phyloP scores from a whole-genome alignment of 2,329 filamentous ascomycete species.

The Claviceps lovelessii region DNA sequence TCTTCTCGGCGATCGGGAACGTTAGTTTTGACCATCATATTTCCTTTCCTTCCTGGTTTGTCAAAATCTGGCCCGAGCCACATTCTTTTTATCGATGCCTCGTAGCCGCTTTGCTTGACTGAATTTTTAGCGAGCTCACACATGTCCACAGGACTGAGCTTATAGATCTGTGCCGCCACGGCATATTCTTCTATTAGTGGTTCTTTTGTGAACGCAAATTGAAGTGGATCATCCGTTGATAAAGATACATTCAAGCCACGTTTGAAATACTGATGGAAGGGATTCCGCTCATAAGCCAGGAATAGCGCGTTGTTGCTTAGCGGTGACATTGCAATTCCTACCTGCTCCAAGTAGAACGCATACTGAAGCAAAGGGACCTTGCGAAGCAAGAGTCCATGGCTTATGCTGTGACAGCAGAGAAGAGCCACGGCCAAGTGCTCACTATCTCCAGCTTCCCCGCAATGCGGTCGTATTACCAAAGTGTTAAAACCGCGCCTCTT shows the following conservation, averaged over 20 bases:
- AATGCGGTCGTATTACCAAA: constrained; percentile 83
- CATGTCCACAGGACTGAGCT: constrained; percentile 94
- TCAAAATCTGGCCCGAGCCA: constrained; percentile 77
- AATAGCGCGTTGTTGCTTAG: constrained; percentile 96
- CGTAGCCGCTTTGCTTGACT: constrained; percentile 88
- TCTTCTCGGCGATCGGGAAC: constrained; percentile 85
- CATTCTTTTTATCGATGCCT: constrained; percentile 72
- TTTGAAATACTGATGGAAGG: constrained; percentile 90
- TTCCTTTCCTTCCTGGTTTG: constrained; percentile 66
- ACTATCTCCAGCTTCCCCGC: constrained; percentile 90
- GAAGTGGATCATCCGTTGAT: constrained; percentile 90
- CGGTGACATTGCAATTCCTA: constrained; percentile 98
- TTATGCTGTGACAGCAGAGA: constrained; percentile 91
- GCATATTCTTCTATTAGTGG: constrained; percentile 96
- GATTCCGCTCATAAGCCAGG: constrained; percentile 90
- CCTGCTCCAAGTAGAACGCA: constrained; percentile 94
- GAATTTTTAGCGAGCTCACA: constrained; percentile 95
- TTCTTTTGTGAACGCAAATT: constrained; percentile 98
- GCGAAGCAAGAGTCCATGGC: constrained; percentile 78
- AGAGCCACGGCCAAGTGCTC: constrained; percentile 89
- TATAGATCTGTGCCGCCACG: constrained; percentile 96
- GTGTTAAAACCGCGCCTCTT: constrained; percentile 91
- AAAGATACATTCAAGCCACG: constrained; percentile 89
- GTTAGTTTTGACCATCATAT: constrained; percentile 90
- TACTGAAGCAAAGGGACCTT: constrained; percentile 95